These are phyloP conservation scores for Castanea sativa DNA, from an alignment of 306 rosid genomes.

Conservation along the genomic window DNA sequence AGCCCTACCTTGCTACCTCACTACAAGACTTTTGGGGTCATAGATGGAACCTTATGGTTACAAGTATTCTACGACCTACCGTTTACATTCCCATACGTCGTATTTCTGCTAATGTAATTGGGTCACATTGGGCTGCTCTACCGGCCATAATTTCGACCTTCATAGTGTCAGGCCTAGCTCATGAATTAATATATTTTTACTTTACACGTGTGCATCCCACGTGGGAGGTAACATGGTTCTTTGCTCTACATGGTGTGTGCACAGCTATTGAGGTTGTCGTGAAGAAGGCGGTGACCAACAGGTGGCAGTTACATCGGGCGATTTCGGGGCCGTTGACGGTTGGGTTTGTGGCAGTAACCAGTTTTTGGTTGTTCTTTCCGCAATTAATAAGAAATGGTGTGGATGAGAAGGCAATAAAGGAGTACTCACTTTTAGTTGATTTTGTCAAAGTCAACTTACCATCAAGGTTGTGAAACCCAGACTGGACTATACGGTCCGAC, in stretches of 20 bases:
- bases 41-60: slow-evolving; percentile 79
- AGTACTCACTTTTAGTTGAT: slow-evolving; percentile 32
- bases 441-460: slow-evolving; percentile 15
- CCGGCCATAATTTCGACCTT: slow-evolving; percentile 39
- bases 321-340: slow-evolving; percentile 38
- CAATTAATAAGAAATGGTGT: slow-evolving; percentile 56
- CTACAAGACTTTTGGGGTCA: slow-evolving; percentile 89
- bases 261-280: slow-evolving; percentile 45
- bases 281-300: slow-evolving; percentile 32
- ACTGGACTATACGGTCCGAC: too few species aligned
- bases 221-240: slow-evolving; percentile 83
- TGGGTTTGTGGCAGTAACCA: slow-evolving; percentile 41
- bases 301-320: slow-evolving; percentile 37
- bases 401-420: slow-evolving; percentile 26
- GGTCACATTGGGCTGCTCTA: slow-evolving; percentile 5
- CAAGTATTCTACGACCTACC: slow-evolving; percentile 46
- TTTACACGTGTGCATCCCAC: slow-evolving; percentile 59
- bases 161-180: slow-evolving; percentile 57
- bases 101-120: neutral
- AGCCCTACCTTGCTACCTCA: slow-evolving; percentile 60
- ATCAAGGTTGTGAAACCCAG: too few species aligned
- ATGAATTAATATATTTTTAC: slow-evolving; percentile 60
- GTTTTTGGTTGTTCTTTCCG: slow-evolving; percentile 61
- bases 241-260: slow-evolving; percentile 55
- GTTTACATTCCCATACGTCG: slow-evolving; percentile 34